Evolutionary conservation across 164 flowering plant genomes (phyloP).

Genomic region (Stephania cephalantha): DNA sequence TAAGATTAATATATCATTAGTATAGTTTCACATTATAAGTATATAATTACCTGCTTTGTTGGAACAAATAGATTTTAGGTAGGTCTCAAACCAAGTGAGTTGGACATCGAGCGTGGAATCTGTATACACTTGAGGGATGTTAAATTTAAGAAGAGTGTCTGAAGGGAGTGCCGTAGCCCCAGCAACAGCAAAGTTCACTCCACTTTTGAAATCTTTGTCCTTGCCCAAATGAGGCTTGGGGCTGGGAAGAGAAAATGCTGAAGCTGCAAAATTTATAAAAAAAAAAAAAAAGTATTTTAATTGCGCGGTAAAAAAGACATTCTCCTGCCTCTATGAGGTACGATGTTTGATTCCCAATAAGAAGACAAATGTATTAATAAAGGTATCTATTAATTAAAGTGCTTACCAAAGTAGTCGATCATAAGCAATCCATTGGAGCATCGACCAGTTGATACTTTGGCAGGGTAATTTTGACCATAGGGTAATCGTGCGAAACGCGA

Average conservation of each 20-base stretch:
- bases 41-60: not conserved
- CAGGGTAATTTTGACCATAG: not conserved
- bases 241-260: conserved; percentile 10
- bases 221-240: conserved; percentile 9
- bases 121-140: not conserved
- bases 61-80: not conserved
- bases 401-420: conserved; percentile 10
- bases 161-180: conserved; percentile 16
- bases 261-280: conserved; percentile 2
- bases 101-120: conserved; percentile 12
- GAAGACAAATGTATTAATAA: no score
- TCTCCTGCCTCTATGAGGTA: no score
- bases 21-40: no score
- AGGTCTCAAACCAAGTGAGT: conserved; percentile 15
- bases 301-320: no score
- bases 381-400: no score
- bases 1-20: no score
- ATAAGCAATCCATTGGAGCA: conserved; percentile 9
- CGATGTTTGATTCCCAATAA: no score
- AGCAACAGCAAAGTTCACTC: conserved; percentile 19
- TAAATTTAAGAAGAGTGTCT: not conserved
- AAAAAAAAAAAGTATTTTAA: no score
- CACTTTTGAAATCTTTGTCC: conserved; percentile 3
- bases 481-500: not conserved
- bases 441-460: conserved; percentile 2